Evolutionary conservation across 768 basidiomycete species (phyloP), one percentile per base, ranked within the genome.

Genomic region (Cystofilobasidium ferigula): DNA sequence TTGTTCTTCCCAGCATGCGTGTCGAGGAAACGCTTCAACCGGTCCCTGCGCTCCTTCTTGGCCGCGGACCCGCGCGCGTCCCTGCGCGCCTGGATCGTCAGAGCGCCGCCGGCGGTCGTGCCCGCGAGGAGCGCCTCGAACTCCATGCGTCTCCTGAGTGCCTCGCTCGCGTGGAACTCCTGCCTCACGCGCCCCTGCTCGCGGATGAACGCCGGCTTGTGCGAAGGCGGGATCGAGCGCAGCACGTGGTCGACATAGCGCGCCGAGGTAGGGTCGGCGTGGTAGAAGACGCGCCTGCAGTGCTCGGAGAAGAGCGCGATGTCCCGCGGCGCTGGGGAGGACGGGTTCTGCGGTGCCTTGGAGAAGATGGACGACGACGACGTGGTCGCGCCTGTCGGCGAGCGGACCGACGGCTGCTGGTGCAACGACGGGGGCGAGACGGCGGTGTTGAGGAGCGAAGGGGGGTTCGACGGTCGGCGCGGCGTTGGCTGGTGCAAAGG

Each of bases 291-390:
- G 14, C 57, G 57, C 13, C 51, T 56, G 45, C 67, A 68, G 0
- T 42, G 61, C 10, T 40, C 45, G 40, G 62, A 32, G 62, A 68
- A 68, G 56, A 36, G 26, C 26, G 40, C 40, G 43, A 68, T 57
- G 43, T 68, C 67, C 24, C 45, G 26, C 26, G 67, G 61, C 7
- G 67, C 57, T 13, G 67, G 67, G 13, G 67, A 68, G 16, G 67
- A 68, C 0, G 67, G 43, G 56, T 68, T 68, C 26, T 63, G 67
- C 6, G 61, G 61, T 12, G 61, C 61, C 30, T 62, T 63, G 32
- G 67, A 68, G 60, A 62, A 63, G 57, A 68, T n/a, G 43, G 67
- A 68, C 18, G 54, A 22, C n/a, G 61, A 40, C 28, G n/a, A n/a
- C n/a, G n/a, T n/a, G n/a, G n/a, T n/a, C n/a, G n/a, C 43, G 20